A percentile compares a stretch with the other conserved stretches of the same genome.
Evolutionary conservation across 2,329 filamentous ascomycete species (phyloP).

Genomic region (Colletotrichum higginsianum): DNA sequence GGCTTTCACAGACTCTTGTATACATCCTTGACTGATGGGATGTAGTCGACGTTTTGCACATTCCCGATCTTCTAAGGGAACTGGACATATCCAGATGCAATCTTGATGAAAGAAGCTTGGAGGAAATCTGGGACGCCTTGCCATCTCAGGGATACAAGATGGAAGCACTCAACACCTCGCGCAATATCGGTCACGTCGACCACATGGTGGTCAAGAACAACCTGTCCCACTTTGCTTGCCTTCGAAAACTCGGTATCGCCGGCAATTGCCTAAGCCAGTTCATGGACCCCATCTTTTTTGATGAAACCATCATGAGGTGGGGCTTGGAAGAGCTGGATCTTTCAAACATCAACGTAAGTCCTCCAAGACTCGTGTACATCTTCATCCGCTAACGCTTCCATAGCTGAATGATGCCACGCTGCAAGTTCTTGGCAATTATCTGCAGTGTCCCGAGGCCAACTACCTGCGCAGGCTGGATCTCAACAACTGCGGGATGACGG

Average conservation of each 20-base stretch:
- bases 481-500: slow-evolving; percentile 67
- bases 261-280: slow-evolving; percentile 64
- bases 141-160: slow-evolving; percentile 61
- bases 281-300: slow-evolving; percentile 62
- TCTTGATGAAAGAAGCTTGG: slow-evolving; percentile 64
- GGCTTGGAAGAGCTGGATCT: slow-evolving; percentile 69
- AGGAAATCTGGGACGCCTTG: slow-evolving; percentile 63
- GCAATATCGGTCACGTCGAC: slow-evolving; percentile 66
- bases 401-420: slow-evolving; percentile 67
- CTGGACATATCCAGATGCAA: slow-evolving; percentile 67
- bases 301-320: slow-evolving; percentile 60
- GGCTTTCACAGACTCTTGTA: not conserved
- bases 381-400: slow-evolving; percentile 38
- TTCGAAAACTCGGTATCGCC: slow-evolving; percentile 65
- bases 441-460: slow-evolving; percentile 57
- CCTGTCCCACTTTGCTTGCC: slow-evolving; percentile 58
- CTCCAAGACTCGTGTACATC: not conserved
- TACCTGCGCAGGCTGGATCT: slow-evolving; percentile 62
- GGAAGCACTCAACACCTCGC: slow-evolving; percentile 66
- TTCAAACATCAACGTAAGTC: slow-evolving; percentile 66
- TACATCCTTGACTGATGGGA: slow-evolving; percentile 8
- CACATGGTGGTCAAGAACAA: slow-evolving; percentile 62
- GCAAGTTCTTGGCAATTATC: slow-evolving; percentile 61
- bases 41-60: slow-evolving; percentile 49
- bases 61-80: slow-evolving; percentile 55